phyloP scores from a whole-genome alignment of 2,329 filamentous ascomycete species.

The Magnaporthiopsis incrustans region DNA sequence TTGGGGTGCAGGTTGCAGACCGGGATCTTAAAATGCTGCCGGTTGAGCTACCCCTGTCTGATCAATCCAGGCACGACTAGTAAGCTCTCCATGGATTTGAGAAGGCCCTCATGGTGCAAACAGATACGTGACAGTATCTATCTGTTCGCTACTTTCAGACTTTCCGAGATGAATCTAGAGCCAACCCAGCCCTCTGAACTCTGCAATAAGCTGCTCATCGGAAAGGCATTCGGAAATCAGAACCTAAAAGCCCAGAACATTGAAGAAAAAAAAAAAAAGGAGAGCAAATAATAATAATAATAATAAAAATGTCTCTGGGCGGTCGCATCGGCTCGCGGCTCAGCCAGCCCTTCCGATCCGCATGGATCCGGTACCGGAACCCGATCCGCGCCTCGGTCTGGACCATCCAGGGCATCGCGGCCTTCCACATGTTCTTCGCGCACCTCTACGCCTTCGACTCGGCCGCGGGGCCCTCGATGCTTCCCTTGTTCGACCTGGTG shows the following conservation, averaged over 20 bases:
- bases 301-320: background rate
- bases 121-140: background rate
- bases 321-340: background rate
- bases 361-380: background rate
- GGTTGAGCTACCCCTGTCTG: background rate
- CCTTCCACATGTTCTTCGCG: constrained; percentile 43
- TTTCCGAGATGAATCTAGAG: background rate
- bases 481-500: constrained; percentile 66
- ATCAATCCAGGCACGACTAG: background rate
- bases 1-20: background rate
- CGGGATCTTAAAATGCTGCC: background rate
- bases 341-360: background rate
- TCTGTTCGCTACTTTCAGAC: background rate
- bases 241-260: background rate
- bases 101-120: too few species aligned
- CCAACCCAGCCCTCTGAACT: too few species aligned
- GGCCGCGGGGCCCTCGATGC: constrained; percentile 74
- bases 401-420: constrained; percentile 22
- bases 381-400: constrained; percentile 1
- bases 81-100: background rate
- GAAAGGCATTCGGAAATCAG: background rate
- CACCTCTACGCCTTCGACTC: constrained; percentile 54
- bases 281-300: too few species aligned
- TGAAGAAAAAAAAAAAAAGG: background rate
- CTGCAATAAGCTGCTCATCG: too few species aligned